phyloP scores from a whole-genome alignment of 2,329 filamentous ascomycete genomes.

The Rhexocercosporidium sp. region DNA sequence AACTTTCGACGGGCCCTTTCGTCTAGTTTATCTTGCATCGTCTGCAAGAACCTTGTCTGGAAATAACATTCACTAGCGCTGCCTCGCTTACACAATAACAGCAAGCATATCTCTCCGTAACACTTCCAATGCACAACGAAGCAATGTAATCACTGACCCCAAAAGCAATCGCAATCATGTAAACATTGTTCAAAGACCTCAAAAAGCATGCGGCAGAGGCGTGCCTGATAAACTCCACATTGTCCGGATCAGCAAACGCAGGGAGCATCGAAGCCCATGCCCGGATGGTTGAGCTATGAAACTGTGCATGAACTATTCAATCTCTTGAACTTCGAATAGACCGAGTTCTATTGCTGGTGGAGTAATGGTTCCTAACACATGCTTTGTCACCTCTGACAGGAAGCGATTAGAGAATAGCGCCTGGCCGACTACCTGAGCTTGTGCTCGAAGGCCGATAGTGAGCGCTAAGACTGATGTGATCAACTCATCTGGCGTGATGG shows the following conservation, averaged over 20 bases:
- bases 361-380: conserved; percentile 8
- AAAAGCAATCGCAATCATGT: conserved; percentile 58
- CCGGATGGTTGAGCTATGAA: conserved; percentile 43
- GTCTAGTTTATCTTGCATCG: no score
- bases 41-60: neutral
- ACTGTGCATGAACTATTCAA: conserved; percentile 50
- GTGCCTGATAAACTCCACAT: conserved; percentile 53
- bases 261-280: conserved; percentile 31
- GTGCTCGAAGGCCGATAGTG: conserved; percentile 67
- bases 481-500: conserved; percentile 70
- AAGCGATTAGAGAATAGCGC: conserved; percentile 59
- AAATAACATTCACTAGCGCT: neutral
- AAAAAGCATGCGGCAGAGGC: conserved; percentile 43
- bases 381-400: conserved; percentile 43
- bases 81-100: conserved; percentile 45
- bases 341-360: conserved; percentile 33
- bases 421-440: conserved; percentile 68
- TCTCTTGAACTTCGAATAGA: conserved; percentile 47
- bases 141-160: conserved; percentile 53
- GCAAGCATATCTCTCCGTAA: conserved; percentile 52
- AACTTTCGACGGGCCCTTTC: no score
- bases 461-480: conserved; percentile 70
- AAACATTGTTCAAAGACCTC: conserved; percentile 46
- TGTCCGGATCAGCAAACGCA: conserved; percentile 51
- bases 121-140: conserved; percentile 55